Percentiles rank a stretch among this genome's conserved stretches.
phyloP scores from a whole-genome alignment of 768 basidiomycete species.

The Botryobasidium botryosum region DNA sequence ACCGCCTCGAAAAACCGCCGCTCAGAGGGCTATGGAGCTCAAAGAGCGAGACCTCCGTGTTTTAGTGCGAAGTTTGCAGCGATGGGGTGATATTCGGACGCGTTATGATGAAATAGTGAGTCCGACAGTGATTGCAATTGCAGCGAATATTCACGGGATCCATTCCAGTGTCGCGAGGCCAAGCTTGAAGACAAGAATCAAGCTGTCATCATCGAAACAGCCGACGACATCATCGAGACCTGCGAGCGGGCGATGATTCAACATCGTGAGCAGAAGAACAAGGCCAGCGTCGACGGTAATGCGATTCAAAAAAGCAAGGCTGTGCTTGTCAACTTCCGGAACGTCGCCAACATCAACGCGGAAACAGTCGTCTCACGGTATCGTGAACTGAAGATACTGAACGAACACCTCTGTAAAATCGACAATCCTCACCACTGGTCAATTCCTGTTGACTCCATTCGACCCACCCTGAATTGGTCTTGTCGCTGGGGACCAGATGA shows the following conservation, averaged over 20 bases:
- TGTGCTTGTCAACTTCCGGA: conserved; percentile 77
- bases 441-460: conserved; percentile 84
- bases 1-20: conserved; percentile 72
- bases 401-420: conserved; percentile 54
- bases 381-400: conserved; percentile 77
- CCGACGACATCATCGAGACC: conserved; percentile 82
- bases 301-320: conserved; percentile 95
- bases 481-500: conserved; percentile 87
- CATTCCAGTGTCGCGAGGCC: conserved; percentile 58
- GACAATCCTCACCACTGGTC: conserved; percentile 68
- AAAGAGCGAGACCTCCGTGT: conserved; percentile 96
- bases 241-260: conserved; percentile 73
- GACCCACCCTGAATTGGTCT: conserved; percentile 91
- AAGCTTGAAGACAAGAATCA: conserved; percentile 90
- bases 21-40: conserved; percentile 88
- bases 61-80: conserved; percentile 82
- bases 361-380: conserved; percentile 87
- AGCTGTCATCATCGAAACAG: conserved; percentile 73
- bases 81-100: conserved; percentile 93
- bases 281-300: conserved; percentile 70
- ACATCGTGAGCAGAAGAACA: conserved; percentile 64
- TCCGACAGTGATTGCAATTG: conserved; percentile 12
- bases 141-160: not conserved
- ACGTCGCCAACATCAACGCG: conserved; percentile 88
- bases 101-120: conserved; percentile 89